Evolutionary conservation across 306 rosid genomes (phyloP).

Genomic region (Castanea mollissima): DNA sequence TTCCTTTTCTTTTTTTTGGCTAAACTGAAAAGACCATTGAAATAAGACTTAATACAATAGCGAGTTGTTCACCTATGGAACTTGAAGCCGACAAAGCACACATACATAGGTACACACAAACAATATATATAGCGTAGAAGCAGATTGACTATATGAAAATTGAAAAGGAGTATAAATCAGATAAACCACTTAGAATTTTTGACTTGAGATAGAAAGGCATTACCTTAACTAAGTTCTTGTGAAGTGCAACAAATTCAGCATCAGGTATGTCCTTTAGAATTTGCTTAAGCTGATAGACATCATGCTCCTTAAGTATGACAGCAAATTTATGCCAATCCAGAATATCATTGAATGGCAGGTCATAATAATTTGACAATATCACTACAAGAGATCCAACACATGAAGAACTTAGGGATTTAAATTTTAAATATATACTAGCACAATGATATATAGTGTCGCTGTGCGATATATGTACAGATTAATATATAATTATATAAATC

Average conservation of each 20-base stretch:
- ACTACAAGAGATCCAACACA: constrained; percentile 56
- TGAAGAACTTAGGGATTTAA: constrained; percentile 17
- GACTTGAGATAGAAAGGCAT: constrained; percentile 6
- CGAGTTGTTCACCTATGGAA: not conserved
- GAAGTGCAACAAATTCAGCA: constrained; percentile 64
- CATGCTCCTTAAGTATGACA: constrained; percentile 73
- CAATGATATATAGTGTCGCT: too few relatives aligned
- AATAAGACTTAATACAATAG: too few relatives aligned
- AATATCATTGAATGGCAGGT: constrained; percentile 94
- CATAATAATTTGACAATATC: constrained; percentile 86
- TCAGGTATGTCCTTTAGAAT: constrained; percentile 71
- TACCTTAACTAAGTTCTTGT: constrained; percentile 77
- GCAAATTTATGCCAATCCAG: constrained; percentile 87
- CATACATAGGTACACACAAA: not conserved
- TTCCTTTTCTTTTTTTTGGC: too few relatives aligned
- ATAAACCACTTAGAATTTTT: not conserved
- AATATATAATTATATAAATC: too few relatives aligned
- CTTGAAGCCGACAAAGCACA: not conserved
- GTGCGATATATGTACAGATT: too few relatives aligned
- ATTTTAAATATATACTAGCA: too few relatives aligned
- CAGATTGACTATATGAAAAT: not conserved
- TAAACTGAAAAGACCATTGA: too few relatives aligned
- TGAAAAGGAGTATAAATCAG: not conserved
- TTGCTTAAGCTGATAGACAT: constrained; percentile 83
- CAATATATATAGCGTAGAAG: not conserved